Conservation (phyloP, 2,329 filamentous ascomycete species). For the Aspergillus sp. region DNA sequence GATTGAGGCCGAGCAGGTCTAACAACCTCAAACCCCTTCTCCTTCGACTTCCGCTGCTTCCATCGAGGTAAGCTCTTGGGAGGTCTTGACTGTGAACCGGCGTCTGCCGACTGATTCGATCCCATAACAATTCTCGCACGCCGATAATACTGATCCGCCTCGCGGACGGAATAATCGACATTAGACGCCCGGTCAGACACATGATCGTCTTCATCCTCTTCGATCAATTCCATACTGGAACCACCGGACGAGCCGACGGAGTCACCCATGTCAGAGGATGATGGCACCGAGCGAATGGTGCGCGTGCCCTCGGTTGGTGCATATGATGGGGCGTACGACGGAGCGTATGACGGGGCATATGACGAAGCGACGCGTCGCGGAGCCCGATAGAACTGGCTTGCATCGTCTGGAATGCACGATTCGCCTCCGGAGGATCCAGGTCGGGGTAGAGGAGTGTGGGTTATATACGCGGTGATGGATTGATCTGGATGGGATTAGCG, state of each 20-base stretch:
- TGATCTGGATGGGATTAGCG: background rate
- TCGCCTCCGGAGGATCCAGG: background rate
- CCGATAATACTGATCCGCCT: background rate
- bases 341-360: background rate
- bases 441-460: background rate
- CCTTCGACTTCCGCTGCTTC: slow-evolving; percentile 2
- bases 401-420: background rate
- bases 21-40: slow-evolving; percentile 9
- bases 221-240: background rate
- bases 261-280: background rate
- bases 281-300: background rate
- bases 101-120: background rate
- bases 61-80: background rate
- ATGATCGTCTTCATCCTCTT: background rate
- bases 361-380: background rate
- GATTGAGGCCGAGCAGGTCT: background rate
- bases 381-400: background rate
- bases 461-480: background rate
- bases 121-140: background rate
- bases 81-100: background rate
- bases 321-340: too few species aligned
- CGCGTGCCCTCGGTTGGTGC: background rate
- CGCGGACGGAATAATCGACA: background rate
- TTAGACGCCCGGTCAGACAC: background rate
- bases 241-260: background rate